phyloP scores from a whole-genome alignment of 75 land plant genomes.

The Cunninghamia lanceolata region DNA sequence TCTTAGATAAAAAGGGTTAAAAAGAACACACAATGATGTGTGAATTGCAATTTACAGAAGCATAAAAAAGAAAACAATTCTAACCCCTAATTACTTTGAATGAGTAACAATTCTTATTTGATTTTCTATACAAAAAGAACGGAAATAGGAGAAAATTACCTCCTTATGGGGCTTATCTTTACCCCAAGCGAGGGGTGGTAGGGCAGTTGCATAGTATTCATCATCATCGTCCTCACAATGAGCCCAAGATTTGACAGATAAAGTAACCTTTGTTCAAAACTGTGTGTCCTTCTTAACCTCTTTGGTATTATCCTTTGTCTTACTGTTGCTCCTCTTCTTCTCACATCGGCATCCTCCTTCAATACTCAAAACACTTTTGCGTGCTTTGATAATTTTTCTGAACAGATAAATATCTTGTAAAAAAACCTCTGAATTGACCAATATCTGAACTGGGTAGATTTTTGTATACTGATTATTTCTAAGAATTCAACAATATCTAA shows the following conservation, averaged over 20 bases:
- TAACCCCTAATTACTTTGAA: not conserved
- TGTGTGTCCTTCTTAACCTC: slow-evolving; percentile 8
- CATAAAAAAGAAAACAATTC: too few relatives aligned
- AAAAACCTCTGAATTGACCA: too few relatives aligned
- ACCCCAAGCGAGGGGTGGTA: slow-evolving; percentile 22
- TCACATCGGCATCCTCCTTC: slow-evolving; percentile 34
- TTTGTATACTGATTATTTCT: too few relatives aligned
- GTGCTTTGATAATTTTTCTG: not conserved
- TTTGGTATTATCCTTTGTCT: slow-evolving; percentile 19
- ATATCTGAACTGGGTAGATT: too few relatives aligned
- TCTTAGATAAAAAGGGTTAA: too few relatives aligned
- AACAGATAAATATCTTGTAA: too few relatives aligned
- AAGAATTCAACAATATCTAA: too few relatives aligned
- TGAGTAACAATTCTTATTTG: not conserved
- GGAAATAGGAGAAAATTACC: not conserved
- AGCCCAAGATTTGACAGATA: slow-evolving; percentile 43
- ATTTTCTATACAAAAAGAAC: too few relatives aligned
- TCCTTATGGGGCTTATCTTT: not conserved
- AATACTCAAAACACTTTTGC: slow-evolving; percentile 16
- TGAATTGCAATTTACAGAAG: not conserved
- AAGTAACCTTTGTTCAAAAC: slow-evolving; percentile 38
- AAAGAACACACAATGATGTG: not conserved
- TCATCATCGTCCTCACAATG: slow-evolving; percentile 48
- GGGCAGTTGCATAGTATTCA: slow-evolving; percentile 25
- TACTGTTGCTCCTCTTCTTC: slow-evolving; percentile 27